A percentile compares a stretch with the other conserved stretches of the same genome.
phyloP scores from a whole-genome alignment of 257 asterid genomes.

The Ehretia macrophylla region DNA sequence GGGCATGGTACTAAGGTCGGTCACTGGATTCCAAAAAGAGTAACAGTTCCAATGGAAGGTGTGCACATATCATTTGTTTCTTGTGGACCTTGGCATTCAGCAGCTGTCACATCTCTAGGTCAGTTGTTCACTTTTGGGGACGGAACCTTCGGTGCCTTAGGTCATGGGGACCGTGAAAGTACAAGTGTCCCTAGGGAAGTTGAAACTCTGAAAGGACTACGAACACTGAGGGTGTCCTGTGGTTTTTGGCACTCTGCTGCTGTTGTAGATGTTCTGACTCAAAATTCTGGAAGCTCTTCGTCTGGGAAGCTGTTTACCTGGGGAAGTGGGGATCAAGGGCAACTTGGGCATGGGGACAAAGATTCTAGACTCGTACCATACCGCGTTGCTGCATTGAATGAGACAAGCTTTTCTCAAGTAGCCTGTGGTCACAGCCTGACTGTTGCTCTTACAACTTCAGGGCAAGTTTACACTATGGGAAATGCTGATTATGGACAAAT shows the following conservation, averaged over 20 bases:
- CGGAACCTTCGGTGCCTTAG: conserved; percentile 78
- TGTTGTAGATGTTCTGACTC: conserved; percentile 30
- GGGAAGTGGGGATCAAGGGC: conserved; percentile 78
- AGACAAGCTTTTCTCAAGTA: conserved; percentile 44
- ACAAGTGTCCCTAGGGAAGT: conserved; percentile 54
- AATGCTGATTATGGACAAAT: conserved; percentile 37
- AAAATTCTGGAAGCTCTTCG: conserved; percentile 22
- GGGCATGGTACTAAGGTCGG: conserved; percentile 63
- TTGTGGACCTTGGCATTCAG: conserved; percentile 85
- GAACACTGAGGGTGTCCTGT: conserved; percentile 46
- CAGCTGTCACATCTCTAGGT: conserved; percentile 55
- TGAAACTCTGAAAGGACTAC: conserved; percentile 47
- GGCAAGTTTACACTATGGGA: conserved; percentile 64
- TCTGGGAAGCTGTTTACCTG: conserved; percentile 64
- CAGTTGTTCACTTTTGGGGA: conserved; percentile 72
- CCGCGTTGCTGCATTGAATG: conserved; percentile 24
- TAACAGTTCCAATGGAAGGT: conserved; percentile 48
- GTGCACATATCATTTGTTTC: conserved; percentile 43
- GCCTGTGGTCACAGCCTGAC: conserved; percentile 71
- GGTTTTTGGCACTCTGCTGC: conserved; percentile 91
- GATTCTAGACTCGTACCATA: conserved; percentile 38
- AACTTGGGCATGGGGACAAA: conserved; percentile 69
- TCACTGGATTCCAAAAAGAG: conserved; percentile 62
- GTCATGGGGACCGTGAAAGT: conserved; percentile 59
- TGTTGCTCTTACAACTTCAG: conserved; percentile 59